Base-by-base conservation (phyloP, 371 early-diverging fungal genomes). In the Rhizopus stolonifer region DNA sequence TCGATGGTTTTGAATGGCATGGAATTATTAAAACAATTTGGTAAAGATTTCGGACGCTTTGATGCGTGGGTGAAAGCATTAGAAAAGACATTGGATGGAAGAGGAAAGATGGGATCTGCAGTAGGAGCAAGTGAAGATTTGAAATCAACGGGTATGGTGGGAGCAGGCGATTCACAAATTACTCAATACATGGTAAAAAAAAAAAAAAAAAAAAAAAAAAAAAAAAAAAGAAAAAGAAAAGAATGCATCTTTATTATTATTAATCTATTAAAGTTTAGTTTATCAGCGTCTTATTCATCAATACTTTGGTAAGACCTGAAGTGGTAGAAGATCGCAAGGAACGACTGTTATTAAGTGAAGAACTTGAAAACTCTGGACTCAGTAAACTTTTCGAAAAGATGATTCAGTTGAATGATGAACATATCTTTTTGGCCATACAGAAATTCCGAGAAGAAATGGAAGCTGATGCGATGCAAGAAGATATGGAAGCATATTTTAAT, bases 281-380 rank as follows among this genome's bases (percentile, higher is more conserved):
- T 25, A 85, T 90, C 9, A 89, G 86, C 59, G 70, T 93, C 46
- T 77, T 93, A 21, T 78, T 92, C 47, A 81, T 93, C 67, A 93
- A 93, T 64, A 88, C 90, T 2, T 59, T 93, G 1, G 80, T 93
- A 1, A 78, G 83, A 42, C 83, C 88, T 0, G 85, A 87, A n/a
- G 85, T 86, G 6, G 81, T 85, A 2, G 87, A 87, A 25, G 86
- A 91, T 38, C 71, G 85, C 17, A 87, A 87, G 31, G 62, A 79
- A 29, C 76, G 93, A 22, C 69, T 86, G 22, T 72, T 87, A 47
- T 63, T 90, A 42, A 72, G 91, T 18, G 81, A 79, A 46, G 88
- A 91, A 55, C 61, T 93, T 29, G 78, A 87, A 15, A 73, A 82
- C 0, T 82, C 85, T 29, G 90, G 91, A 0, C 54, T 93, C 10